Conservation (phyloP, 2,329 filamentous ascomycete genomes). For the Onygenales sp. region DNA sequence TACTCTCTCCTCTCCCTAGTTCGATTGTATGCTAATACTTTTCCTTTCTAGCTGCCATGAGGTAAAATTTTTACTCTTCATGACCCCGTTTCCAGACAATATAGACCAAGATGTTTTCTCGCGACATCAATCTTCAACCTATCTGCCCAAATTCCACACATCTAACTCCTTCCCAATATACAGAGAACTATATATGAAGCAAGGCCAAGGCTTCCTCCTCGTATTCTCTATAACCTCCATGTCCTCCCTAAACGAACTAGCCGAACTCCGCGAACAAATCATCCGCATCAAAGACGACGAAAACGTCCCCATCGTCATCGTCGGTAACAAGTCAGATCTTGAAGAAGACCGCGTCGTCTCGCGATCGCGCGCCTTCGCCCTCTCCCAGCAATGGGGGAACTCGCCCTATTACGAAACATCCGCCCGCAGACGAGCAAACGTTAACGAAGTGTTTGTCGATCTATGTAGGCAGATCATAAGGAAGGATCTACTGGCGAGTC, state of each 20-base stretch:
- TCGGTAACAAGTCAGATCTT: constrained; percentile 84
- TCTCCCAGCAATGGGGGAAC: constrained; percentile 78
- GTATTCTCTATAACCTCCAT: constrained; percentile 86
- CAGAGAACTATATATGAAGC: constrained; percentile 85
- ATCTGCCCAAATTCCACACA: constrained; percentile 20
- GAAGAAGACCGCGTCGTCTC: constrained; percentile 76
- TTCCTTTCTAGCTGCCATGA: constrained; percentile 42
- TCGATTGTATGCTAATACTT: constrained; percentile 2
- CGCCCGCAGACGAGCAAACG: constrained; percentile 72
- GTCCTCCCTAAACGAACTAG: constrained; percentile 73
- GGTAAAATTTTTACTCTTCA: constrained; percentile 30
- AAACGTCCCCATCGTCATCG: constrained; percentile 76
- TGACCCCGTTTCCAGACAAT: no score
- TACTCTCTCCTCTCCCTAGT: background rate
- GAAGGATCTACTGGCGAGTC: constrained; percentile 46
- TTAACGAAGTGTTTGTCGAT: constrained; percentile 82
- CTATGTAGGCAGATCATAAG: constrained; percentile 75
- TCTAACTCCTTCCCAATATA: constrained; percentile 14
- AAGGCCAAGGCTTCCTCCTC: constrained; percentile 80
- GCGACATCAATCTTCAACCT: background rate
- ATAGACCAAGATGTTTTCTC: background rate
- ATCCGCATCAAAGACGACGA: constrained; percentile 85
- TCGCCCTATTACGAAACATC: constrained; percentile 88
- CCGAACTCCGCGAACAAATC: constrained; percentile 77
- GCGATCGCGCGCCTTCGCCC: constrained; percentile 67